A percentile compares a stretch with the other conserved stretches of the same genome.
These are phyloP conservation scores for Phytophthora sojae DNA, from an alignment of 352 stramenopile genomes.

Conservation along the genomic window DNA sequence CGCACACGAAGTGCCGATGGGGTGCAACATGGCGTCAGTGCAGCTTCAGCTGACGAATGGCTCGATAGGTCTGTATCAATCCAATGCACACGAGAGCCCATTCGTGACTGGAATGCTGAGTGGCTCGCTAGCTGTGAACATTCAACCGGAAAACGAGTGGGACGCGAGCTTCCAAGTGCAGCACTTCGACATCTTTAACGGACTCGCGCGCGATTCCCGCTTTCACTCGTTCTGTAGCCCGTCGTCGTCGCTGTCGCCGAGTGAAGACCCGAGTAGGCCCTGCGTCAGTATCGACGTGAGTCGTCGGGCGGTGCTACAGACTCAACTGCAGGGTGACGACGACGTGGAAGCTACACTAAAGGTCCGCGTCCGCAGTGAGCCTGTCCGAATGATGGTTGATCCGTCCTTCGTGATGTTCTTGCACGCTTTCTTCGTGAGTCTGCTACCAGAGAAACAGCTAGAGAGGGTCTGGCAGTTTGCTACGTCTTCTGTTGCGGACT, in stretches of 20 bases:
- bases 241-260: constrained; percentile 20
- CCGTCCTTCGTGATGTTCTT: constrained; percentile 74
- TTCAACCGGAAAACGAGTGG: constrained; percentile 78
- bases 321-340: constrained; percentile 14
- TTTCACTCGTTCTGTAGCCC: constrained; percentile 78
- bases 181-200: constrained; percentile 75
- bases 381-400: constrained; percentile 78
- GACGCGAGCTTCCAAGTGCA: constrained; percentile 67
- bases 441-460: constrained; percentile 71
- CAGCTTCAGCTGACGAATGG: constrained; percentile 71
- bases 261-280: constrained; percentile 25
- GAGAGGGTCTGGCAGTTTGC: constrained; percentile 84
- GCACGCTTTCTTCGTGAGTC: constrained; percentile 75
- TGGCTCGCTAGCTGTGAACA: constrained; percentile 63
- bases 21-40: constrained; percentile 75
- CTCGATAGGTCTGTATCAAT: constrained; percentile 62
- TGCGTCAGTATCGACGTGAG: constrained; percentile 65
- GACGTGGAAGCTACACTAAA: constrained; percentile 37
- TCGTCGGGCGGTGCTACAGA: constrained; percentile 31
- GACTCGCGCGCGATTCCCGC: constrained; percentile 42
- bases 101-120: constrained; percentile 60
- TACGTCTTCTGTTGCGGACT: constrained; percentile 83
- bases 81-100: constrained; percentile 41
- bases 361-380: constrained; percentile 62
- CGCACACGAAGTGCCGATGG: constrained; percentile 52